phyloP scores from a whole-genome alignment of 768 basidiomycete species.

The Leccinum rimulosum region DNA sequence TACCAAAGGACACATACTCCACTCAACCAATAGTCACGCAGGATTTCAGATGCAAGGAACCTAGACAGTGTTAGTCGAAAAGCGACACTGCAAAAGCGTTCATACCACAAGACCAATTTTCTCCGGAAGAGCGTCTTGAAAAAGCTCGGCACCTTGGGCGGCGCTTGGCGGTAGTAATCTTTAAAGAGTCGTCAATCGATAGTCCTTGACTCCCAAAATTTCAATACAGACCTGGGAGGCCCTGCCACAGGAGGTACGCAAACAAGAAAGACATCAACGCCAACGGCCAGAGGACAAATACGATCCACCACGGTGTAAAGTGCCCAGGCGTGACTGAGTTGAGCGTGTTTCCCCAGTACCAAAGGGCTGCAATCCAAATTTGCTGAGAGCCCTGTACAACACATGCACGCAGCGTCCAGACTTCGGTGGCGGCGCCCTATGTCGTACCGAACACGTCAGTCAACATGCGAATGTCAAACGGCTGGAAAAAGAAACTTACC shows the following conservation, averaged over 20 bases:
- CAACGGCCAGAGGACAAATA: slow-evolving; percentile 78
- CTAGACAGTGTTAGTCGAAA: slow-evolving; percentile 16
- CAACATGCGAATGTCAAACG: background rate
- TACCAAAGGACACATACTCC: slow-evolving; percentile 50
- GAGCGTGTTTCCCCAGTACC: slow-evolving; percentile 92
- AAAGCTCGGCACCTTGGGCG: slow-evolving; percentile 94
- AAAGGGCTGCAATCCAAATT: slow-evolving; percentile 91
- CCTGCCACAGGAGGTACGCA: slow-evolving; percentile 80
- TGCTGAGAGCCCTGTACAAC: slow-evolving; percentile 94
- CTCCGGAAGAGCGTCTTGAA: slow-evolving; percentile 83
- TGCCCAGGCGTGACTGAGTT: slow-evolving; percentile 51
- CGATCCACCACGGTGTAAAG: slow-evolving; percentile 82
- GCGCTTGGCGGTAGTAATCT: slow-evolving; percentile 91
- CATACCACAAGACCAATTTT: slow-evolving; percentile 84
- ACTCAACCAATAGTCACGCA: slow-evolving; percentile 92
- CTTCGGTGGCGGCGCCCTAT: slow-evolving; percentile 90
- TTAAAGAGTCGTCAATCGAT: slow-evolving; percentile 13
- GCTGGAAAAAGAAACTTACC: slow-evolving; percentile 37
- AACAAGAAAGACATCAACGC: slow-evolving; percentile 73
- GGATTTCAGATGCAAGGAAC: slow-evolving; percentile 88
- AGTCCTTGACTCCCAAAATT: background rate
- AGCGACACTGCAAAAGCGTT: background rate
- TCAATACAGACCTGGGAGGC: slow-evolving; percentile 67
- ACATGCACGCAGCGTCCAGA: slow-evolving; percentile 90
- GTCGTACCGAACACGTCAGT: slow-evolving; percentile 2